Evolutionary conservation across 2,329 filamentous ascomycete genomes (phyloP).

Genomic region (Fusarium gaditjirri): DNA sequence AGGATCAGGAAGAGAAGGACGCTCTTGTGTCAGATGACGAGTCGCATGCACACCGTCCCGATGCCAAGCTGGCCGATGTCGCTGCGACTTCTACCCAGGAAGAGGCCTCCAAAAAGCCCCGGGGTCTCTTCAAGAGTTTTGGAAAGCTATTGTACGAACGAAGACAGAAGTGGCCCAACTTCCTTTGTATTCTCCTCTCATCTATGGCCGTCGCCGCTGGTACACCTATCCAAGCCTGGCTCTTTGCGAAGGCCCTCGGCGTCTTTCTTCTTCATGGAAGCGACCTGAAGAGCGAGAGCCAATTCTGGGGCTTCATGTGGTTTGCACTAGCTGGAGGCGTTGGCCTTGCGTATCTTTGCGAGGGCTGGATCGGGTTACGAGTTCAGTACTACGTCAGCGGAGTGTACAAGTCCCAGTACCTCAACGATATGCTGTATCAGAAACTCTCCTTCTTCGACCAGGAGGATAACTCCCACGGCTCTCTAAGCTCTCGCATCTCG

Average conservation of each 20-base stretch:
- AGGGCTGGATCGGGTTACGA: conserved; percentile 35
- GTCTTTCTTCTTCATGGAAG: conserved; percentile 40
- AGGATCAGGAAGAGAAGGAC: not conserved
- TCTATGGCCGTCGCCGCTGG: conserved; percentile 42
- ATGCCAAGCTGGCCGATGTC: not conserved
- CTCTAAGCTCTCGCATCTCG: conserved; percentile 42
- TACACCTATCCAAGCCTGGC: conserved; percentile 46
- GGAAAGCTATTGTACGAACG: conserved; percentile 36
- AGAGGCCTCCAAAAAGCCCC: not conserved
- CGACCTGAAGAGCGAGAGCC: conserved; percentile 43
- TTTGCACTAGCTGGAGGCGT: conserved; percentile 44
- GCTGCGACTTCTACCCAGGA: not conserved
- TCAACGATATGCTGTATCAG: conserved; percentile 46
- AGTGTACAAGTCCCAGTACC: conserved; percentile 44
- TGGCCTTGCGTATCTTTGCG: conserved; percentile 43
- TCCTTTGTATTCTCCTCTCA: conserved; percentile 39
- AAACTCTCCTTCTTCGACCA: conserved; percentile 46
- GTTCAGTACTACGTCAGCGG: conserved; percentile 33
- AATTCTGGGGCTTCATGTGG: conserved; percentile 50
- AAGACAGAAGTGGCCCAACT: conserved; percentile 40
- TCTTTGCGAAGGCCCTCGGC: conserved; percentile 44
- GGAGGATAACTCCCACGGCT: conserved; percentile 44
- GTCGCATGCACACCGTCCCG: not conserved
- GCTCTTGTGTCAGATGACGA: not conserved
- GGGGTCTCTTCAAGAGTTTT: conserved; percentile 20